Evolutionary conservation across 345 rosid genomes (phyloP).

Genomic region (Mercurialis annua): DNA sequence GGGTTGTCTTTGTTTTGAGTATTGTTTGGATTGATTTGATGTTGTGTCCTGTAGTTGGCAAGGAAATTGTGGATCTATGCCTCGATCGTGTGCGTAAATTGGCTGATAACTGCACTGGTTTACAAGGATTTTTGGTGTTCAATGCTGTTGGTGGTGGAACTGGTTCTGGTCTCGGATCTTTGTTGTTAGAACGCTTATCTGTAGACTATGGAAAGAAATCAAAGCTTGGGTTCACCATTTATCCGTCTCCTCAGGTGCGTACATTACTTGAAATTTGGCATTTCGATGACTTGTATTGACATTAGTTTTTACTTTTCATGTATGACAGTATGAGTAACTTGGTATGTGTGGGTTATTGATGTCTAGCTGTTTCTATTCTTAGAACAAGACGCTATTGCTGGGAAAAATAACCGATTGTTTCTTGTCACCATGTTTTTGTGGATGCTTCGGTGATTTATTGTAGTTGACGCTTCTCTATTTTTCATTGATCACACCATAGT

Average conservation of each 20-base stretch:
- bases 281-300: not conserved
- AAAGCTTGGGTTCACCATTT: conserved; percentile 37
- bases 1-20: not conserved
- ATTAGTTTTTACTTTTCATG: not conserved
- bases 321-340: no score
- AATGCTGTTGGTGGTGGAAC: conserved; percentile 40
- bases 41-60: conserved; percentile 30
- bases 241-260: conserved; percentile 40
- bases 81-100: conserved; percentile 37
- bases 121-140: conserved; percentile 36
- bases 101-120: conserved; percentile 39
- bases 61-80: conserved; percentile 39
- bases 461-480: not conserved
- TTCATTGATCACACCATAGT: not conserved
- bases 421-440: not conserved
- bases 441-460: not conserved
- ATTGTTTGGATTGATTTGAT: conserved; percentile 7
- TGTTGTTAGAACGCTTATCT: conserved; percentile 38
- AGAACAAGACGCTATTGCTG: not conserved
- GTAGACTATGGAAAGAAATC: conserved; percentile 38
- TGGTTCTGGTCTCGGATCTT: conserved; percentile 38
- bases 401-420: not conserved
- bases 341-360: not conserved
- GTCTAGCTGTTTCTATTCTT: not conserved
- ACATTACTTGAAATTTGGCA: not conserved